phyloP scores from a whole-genome alignment of 148 eudicot genomes.

The Vaccinium myrtillus region DNA sequence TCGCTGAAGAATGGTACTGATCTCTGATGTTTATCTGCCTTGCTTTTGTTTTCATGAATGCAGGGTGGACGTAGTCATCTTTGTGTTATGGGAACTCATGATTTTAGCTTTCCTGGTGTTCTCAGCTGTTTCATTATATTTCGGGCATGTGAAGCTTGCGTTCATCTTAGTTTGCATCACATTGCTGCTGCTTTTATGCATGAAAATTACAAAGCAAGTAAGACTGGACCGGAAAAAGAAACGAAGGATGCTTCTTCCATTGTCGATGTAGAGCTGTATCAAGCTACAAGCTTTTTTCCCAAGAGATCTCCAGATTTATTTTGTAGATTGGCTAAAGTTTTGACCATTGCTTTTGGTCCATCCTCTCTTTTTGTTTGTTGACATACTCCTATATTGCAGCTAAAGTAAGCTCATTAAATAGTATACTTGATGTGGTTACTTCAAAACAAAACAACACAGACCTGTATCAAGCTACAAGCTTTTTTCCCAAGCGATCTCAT shows the following conservation, averaged over 20 bases:
- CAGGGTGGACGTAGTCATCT: constrained; percentile 95
- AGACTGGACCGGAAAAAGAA: constrained; percentile 88
- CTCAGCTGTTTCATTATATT: constrained; percentile 85
- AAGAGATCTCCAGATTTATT: neutral
- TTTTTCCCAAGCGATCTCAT: neutral
- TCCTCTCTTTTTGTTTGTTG: constrained; percentile 16
- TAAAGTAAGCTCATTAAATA: constrained; percentile 25
- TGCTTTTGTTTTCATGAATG: constrained; percentile 27
- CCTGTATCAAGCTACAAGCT: neutral
- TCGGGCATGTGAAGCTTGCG: constrained; percentile 79
- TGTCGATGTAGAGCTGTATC: constrained; percentile 66
- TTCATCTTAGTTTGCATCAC: constrained; percentile 65
- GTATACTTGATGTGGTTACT: constrained; percentile 18
- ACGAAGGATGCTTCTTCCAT: constrained; percentile 97
- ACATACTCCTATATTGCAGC: constrained; percentile 21
- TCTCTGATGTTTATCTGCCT: constrained; percentile 23
- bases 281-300: constrained; percentile 7
- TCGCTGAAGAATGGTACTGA: neutral
- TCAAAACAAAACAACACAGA: neutral
- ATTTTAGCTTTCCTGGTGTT: constrained; percentile 89
- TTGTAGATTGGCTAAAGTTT: constrained; percentile 17
- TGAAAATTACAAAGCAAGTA: constrained; percentile 90
- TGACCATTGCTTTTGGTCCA: constrained; percentile 25
- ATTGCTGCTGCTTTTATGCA: constrained; percentile 68
- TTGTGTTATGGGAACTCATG: constrained; percentile 91